phyloP scores from a whole-genome alignment of 805 yeast genomes.

The Candida arabinofermentans region DNA sequence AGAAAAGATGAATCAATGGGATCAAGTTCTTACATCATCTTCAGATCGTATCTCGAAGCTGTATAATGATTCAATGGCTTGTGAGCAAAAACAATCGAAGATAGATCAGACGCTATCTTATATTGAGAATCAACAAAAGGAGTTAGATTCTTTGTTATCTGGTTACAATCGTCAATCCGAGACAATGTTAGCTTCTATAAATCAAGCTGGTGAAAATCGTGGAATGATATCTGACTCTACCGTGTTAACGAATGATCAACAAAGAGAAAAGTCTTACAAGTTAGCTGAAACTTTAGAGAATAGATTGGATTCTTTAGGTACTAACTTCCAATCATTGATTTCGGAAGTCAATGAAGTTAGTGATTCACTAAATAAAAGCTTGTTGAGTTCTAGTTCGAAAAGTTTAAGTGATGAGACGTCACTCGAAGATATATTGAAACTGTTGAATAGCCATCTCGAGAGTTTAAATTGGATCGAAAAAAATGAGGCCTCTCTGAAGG shows the following conservation, averaged over 20 bases:
- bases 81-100: constrained; percentile 79
- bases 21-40: constrained; percentile 72
- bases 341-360: constrained; percentile 81
- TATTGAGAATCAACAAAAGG: constrained; percentile 89
- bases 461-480: constrained; percentile 84
- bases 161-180: constrained; percentile 78
- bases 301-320: constrained; percentile 72
- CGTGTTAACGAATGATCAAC: constrained; percentile 66
- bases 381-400: constrained; percentile 25
- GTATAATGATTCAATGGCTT: constrained; percentile 71
- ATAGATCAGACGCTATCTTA: constrained; percentile 85
- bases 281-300: constrained; percentile 84
- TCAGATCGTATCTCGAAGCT: constrained; percentile 80
- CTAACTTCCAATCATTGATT: constrained; percentile 70
- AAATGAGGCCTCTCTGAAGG: constrained; percentile 63
- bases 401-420: constrained; percentile 29
- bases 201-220: constrained; percentile 10
- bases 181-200: constrained; percentile 36
- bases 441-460: constrained; percentile 84
- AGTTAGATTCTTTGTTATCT: constrained; percentile 74
- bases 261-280: constrained; percentile 84
- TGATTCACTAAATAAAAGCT: constrained; percentile 69
- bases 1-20: constrained; percentile 78
- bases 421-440: constrained; percentile 66
- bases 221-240: constrained; percentile 10